phyloP scores from a whole-genome alignment of 2,329 filamentous ascomycete genomes.

The Fusarium globosum region DNA sequence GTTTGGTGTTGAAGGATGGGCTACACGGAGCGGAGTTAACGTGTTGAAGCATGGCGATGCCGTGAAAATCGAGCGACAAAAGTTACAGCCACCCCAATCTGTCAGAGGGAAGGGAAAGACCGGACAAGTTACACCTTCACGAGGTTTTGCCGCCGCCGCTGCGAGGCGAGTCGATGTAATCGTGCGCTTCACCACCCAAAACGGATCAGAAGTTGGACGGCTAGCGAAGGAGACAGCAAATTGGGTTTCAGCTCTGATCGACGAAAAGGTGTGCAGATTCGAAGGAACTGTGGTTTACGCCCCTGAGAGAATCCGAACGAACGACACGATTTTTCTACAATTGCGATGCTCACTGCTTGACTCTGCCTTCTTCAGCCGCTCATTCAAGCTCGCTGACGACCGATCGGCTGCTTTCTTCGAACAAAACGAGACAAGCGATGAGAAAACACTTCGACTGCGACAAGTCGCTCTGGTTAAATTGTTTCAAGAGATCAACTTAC shows the following conservation, averaged over 20 bases:
- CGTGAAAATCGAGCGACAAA: conserved; percentile 89
- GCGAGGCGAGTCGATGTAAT: conserved; percentile 83
- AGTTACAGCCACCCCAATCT: conserved; percentile 69
- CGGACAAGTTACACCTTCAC: conserved; percentile 49
- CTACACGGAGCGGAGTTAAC: conserved; percentile 82
- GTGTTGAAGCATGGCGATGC: conserved; percentile 83
- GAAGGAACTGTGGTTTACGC: conserved; percentile 90
- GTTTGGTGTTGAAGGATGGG: conserved; percentile 92
- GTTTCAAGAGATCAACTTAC: conserved; percentile 87
- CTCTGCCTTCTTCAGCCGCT: conserved; percentile 74
- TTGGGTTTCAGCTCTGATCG: conserved; percentile 93
- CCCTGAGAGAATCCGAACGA: conserved; percentile 84
- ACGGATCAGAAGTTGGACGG: conserved; percentile 85
- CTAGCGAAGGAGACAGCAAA: conserved; percentile 86
- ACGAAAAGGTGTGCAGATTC: conserved; percentile 89
- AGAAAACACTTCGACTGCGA: conserved; percentile 82
- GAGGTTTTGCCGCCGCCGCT: conserved; percentile 60
- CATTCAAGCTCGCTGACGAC: conserved; percentile 74
- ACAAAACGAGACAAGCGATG: conserved; percentile 85
- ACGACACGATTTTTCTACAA: conserved; percentile 95
- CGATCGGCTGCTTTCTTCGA: conserved; percentile 81
- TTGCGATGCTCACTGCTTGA: conserved; percentile 80
- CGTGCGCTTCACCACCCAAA: conserved; percentile 86
- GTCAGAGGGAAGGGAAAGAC: conserved; percentile 58
- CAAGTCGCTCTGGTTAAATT: conserved; percentile 90